Evolutionary conservation across 2,329 filamentous ascomycete genomes (phyloP), one percentile per base, ranked within the genome.

Genomic region (Rosellinia necatrix): DNA sequence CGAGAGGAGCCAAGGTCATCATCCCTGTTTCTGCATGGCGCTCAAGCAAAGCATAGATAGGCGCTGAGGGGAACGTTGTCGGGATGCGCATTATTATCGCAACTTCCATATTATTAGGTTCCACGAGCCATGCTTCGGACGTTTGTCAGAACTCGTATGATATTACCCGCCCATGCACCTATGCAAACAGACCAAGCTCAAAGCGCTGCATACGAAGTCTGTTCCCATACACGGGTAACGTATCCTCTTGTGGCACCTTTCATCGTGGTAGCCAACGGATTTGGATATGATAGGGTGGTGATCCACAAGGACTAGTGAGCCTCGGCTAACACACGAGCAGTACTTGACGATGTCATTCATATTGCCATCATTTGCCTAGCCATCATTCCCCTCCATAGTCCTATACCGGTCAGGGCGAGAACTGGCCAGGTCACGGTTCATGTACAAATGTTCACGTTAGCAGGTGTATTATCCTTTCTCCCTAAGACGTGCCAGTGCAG

Each of bases 401-500:
- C 9, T 25, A 12, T 34, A 29, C 34, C 13, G 27, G 24, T 25
- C 24, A 25, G 27, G 22, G 27, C 19, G n/a, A 25, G n/a, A 35
- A 25, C 2, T 22, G 8, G 24, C n/a, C 35, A 25, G 29, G 10
- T 32, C 10, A 35, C 48, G 8, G 30, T 43, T 38, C 13, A 25
- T 41, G 29, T 29, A 34, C 22, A 13, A 22, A 35, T 4, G n/a
- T 35, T 55, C 50, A 43, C 56, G 61, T 34, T 9, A 35, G 27
- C 12, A 4, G 1, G 29, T 38, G 22, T 7, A 51, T 68, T 58
- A 70, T 22, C 74, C 73, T 24, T 74, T 73, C 51, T 85, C 74
- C 52, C 84, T 75, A 21, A 88, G 70, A 61, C 75, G 85, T 6
- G 84, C 84, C 58, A 88, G 67, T 13, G 85, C 85, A 27, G 82